Base-by-base conservation (phyloP, 352 stramenopile species). In the Phytophthora agathidicida region DNA sequence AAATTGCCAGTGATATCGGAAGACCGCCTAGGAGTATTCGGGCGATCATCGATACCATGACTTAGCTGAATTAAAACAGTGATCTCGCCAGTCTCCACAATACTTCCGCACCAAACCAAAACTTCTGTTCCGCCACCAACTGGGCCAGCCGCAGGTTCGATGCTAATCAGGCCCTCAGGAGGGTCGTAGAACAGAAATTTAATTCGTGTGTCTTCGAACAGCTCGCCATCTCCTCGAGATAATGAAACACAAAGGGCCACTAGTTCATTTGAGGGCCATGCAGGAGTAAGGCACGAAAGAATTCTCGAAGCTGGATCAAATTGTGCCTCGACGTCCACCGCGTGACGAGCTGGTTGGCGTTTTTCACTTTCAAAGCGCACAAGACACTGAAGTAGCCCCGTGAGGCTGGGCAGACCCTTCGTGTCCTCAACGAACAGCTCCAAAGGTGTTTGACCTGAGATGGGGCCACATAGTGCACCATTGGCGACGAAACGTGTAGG, bases 121-220 rank as follows among this genome's bases (percentile, higher is more conserved):
- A 89, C 77, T 38, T 83, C 51, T 0, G 82, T 89, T 9, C 76
- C 77, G 17, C 82, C 82, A 11, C 50, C 47, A 26, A 89, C 54
- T 0, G 82, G 82, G 5, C 82, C 82, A 13, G 79, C 82, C 8
- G 61, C 45, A 22, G 82, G 82, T 14, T 89, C 76, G 26, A 91
- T 80, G 5, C 51, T 73, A 39, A 89, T 91, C 23, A 79, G 43
- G 1, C 79, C 82, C n/a, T 87, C 57, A 0, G 82, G 82, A 2
- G 80, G 82, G 20, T 91, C 77, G 43, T 91, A 91, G 23, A 89
- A 91, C 13, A 91, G 50, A 42, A 88, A 91, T 22, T 86, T 73
- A 14, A 89, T 61, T 2, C 36, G 64, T 7, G 79, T 77, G 19
- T 77, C 55, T 5, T 70, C 59, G 35, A 88, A 91, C 16, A 78